phyloP scores from a whole-genome alignment of 129 eudicot species.

The Chrysanthemum seticuspe region DNA sequence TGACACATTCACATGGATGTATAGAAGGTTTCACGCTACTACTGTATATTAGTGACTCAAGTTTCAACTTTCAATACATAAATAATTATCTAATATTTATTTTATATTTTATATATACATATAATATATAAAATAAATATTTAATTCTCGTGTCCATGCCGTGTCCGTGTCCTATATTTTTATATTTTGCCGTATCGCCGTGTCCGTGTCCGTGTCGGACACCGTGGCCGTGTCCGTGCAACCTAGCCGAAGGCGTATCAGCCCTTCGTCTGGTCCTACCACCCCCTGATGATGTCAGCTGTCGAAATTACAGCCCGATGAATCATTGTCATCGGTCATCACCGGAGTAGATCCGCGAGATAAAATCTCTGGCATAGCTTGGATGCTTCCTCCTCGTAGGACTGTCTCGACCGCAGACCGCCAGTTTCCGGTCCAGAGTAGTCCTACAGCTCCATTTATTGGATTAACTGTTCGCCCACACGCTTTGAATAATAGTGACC shows the following conservation, averaged over 20 bases:
- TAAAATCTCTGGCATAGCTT: conserved; percentile 45
- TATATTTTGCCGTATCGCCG: too few relatives aligned
- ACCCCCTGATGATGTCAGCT: conserved; percentile 26
- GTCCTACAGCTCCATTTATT: conserved; percentile 75
- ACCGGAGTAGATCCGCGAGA: conserved; percentile 26
- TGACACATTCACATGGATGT: too few relatives aligned
- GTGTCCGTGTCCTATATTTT: too few relatives aligned
- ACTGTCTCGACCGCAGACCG: conserved; percentile 77
- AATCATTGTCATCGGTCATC: conserved; percentile 33
- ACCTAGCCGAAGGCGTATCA: conserved; percentile 48
- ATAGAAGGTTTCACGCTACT: too few relatives aligned
- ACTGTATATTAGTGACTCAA: too few relatives aligned
- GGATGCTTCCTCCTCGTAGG: conserved; percentile 58
- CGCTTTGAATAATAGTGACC: conserved; percentile 67
- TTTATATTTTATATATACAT: too few relatives aligned
- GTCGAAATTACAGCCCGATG: conserved; percentile 32
- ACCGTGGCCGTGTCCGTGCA: too few relatives aligned
- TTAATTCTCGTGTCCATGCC: too few relatives aligned
- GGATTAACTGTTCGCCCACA: conserved; percentile 88
- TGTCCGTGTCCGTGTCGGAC: too few relatives aligned
- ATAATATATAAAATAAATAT: too few relatives aligned
- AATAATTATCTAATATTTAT: too few relatives aligned
- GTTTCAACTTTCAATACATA: too few relatives aligned
- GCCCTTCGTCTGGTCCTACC: conserved; percentile 43
- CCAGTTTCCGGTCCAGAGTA: conserved; percentile 84